Evolutionary conservation across 1,284 basidiomycete genomes (phyloP).

Genomic region (Moniliophthora roreri): DNA sequence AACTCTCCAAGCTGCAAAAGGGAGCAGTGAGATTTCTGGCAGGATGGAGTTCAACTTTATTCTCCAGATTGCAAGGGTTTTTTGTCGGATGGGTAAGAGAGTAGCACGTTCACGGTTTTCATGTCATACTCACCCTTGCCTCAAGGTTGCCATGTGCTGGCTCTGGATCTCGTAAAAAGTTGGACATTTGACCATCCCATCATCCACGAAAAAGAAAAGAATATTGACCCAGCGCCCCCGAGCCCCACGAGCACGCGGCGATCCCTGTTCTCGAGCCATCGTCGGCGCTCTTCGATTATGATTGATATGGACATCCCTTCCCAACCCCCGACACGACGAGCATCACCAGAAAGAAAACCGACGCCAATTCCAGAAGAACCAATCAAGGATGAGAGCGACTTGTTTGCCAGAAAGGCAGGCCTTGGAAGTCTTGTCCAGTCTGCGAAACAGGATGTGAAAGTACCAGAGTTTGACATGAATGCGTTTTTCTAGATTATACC

Average conservation of each 20-base stretch:
- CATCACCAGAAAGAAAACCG: constrained; percentile 41
- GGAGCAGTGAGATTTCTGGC: constrained; percentile 86
- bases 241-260: constrained; percentile 43
- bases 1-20: constrained; percentile 89
- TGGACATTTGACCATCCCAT: constrained; percentile 88
- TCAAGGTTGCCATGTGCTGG: constrained; percentile 89
- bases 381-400: constrained; percentile 52
- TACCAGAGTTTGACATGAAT: constrained; percentile 85
- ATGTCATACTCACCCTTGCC: background rate
- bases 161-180: constrained; percentile 80
- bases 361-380: constrained; percentile 27
- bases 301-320: constrained; percentile 87
- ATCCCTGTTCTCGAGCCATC: constrained; percentile 54
- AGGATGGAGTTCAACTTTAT: constrained; percentile 92
- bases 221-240: constrained; percentile 29
- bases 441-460: constrained; percentile 82
- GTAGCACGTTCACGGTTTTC: constrained; percentile 23
- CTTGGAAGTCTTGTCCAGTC: constrained; percentile 83
- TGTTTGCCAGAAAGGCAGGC: constrained; percentile 67
- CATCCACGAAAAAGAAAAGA: constrained; percentile 19
- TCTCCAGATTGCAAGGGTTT: constrained; percentile 87
- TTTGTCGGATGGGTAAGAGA: constrained; percentile 83
- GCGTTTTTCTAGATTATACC: constrained; percentile 50
- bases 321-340: constrained; percentile 55
- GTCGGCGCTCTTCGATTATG: constrained; percentile 69